These are phyloP conservation scores for Pyrenula massariospora DNA, from an alignment of 495 filamentous ascomycete species.

Conservation along the genomic window DNA sequence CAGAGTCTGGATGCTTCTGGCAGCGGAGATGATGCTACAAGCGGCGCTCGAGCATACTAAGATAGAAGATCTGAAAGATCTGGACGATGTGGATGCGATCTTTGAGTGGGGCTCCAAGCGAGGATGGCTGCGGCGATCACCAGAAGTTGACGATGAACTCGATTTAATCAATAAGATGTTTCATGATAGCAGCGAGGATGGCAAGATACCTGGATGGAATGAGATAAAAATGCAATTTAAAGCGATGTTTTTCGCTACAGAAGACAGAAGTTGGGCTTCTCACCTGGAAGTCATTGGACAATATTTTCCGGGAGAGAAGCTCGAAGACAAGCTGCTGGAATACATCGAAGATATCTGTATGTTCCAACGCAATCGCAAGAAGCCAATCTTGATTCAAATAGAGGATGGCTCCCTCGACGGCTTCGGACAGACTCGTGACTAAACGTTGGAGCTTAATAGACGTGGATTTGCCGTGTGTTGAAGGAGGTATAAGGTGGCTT, in stretches of 20 bases:
- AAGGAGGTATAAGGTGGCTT: too few species aligned
- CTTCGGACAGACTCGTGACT: background rate
- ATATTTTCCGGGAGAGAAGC: background rate
- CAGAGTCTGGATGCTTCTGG: constrained; percentile 25
- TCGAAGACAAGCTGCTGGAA: background rate
- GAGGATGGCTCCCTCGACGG: background rate
- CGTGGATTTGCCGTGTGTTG: background rate
- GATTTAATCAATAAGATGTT: too few species aligned
- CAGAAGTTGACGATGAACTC: too few species aligned
- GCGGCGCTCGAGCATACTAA: constrained; percentile 20
- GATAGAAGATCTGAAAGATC: background rate
- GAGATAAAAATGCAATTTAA: background rate
- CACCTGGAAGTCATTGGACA: background rate
- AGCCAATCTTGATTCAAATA: background rate
- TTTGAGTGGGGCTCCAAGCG: too few species aligned
- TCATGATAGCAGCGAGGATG: too few species aligned
- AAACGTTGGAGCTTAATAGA: background rate
- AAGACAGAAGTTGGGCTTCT: background rate
- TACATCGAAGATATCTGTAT: background rate
- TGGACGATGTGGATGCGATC: background rate
- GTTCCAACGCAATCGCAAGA: background rate
- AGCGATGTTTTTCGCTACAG: background rate
- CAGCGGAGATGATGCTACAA: constrained; percentile 34
- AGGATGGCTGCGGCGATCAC: background rate
- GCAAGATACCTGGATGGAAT: constrained; percentile 7